phyloP scores from a whole-genome alignment of 2,329 filamentous ascomycete genomes.

The Keithomyces neogunnii region DNA sequence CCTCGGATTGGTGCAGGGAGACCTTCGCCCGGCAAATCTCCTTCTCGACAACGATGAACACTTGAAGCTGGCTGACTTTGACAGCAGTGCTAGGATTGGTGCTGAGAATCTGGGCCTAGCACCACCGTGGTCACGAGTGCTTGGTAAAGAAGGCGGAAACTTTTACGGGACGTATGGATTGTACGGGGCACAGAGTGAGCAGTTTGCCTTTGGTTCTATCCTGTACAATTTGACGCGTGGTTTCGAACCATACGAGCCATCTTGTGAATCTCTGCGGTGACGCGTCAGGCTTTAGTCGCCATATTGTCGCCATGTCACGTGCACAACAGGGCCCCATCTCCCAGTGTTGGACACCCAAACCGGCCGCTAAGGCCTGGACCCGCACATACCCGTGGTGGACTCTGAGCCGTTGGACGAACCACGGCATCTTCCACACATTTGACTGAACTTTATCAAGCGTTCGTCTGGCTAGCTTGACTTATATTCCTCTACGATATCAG shows the following conservation, averaged over 20 bases:
- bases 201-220: constrained; percentile 2
- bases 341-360: too few relatives aligned
- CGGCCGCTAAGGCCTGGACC: too few relatives aligned
- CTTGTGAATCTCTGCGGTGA: neutral
- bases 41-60: constrained; percentile 3
- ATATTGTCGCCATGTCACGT: too few relatives aligned
- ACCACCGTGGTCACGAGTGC: constrained; percentile 1
- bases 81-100: constrained; percentile 1
- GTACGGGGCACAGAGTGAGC: constrained; percentile 3
- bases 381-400: too few relatives aligned
- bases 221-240: constrained; percentile 3
- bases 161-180: neutral
- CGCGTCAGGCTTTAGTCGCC: neutral
- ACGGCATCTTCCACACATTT: too few relatives aligned
- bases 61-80: constrained; percentile 2
- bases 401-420: too few relatives aligned
- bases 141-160: constrained; percentile 1
- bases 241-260: constrained; percentile 2
- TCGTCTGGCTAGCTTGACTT: too few relatives aligned
- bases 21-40: constrained; percentile 1
- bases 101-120: neutral
- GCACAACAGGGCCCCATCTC: too few relatives aligned
- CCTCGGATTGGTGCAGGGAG: constrained; percentile 2
- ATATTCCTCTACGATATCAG: too few relatives aligned
- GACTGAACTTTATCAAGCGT: too few relatives aligned